phyloP scores from a whole-genome alignment of 495 filamentous ascomycete genomes.

The Penicillium odoratum region DNA sequence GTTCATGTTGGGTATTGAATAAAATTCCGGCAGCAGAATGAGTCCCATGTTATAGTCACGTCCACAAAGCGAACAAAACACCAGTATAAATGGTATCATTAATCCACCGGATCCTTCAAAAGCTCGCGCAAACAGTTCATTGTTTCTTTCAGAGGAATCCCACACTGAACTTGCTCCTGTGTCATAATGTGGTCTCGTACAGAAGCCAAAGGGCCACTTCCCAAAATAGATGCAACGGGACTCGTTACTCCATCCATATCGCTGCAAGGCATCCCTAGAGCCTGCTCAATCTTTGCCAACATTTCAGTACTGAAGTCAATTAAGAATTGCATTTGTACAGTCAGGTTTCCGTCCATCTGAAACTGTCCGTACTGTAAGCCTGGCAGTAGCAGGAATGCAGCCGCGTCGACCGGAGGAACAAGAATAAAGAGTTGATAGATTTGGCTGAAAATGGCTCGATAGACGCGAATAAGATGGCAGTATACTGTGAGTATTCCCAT shows the following conservation, averaged over 20 bases:
- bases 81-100: slow-evolving; percentile 2
- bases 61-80: background rate
- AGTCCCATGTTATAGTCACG: too few species aligned
- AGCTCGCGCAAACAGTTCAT: slow-evolving; percentile 21
- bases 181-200: slow-evolving; percentile 19
- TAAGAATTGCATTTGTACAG: slow-evolving; percentile 14
- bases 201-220: slow-evolving; percentile 3
- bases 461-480: slow-evolving; percentile 17
- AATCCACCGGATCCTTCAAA: slow-evolving; percentile 5
- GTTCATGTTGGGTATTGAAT: too few species aligned
- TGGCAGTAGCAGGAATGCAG: slow-evolving; percentile 14
- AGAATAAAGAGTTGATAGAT: slow-evolving; percentile 24
- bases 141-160: slow-evolving; percentile 19
- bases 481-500: slow-evolving; percentile 20
- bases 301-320: slow-evolving; percentile 21
- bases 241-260: background rate
- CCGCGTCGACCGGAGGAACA: slow-evolving; percentile 17
- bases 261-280: slow-evolving; percentile 6
- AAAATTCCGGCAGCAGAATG: too few species aligned
- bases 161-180: slow-evolving; percentile 11
- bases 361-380: slow-evolving; percentile 14
- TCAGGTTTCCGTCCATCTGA: slow-evolving; percentile 17
- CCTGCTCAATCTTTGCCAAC: slow-evolving; percentile 17
- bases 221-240: background rate
- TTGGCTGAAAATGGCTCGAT: slow-evolving; percentile 20